Base-by-base conservation (phyloP, 129 eudicot genomes). In the Tagetes patula region DNA sequence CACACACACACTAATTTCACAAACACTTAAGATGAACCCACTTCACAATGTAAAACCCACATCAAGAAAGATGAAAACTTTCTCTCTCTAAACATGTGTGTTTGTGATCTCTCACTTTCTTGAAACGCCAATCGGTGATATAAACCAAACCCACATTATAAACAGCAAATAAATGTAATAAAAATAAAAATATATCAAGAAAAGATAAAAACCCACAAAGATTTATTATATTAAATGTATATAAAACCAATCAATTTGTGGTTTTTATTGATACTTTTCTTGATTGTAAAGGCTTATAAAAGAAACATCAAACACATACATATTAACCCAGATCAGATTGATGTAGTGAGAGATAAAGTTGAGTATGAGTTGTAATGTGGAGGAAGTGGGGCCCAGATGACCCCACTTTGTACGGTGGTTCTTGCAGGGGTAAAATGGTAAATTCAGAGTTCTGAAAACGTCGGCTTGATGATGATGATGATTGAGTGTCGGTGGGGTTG, bases 261-360 rank as follows among this genome's bases (percentile, higher is more conserved):
- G 42, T 67, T 79, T 41, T 38, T 36, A 61, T 77, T 56, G 75
- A 79, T 82, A 67, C 80, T 56, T 85, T 82, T 72, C 84, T 79
- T 82, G 84, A 70, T 20, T 1, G 70, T 77, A 70, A 91, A 86
- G 87, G 96, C 97, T 89, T 91, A 84, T 75, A 82, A 65, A 87
- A 87, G 96, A 86, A 90, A 87, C 88, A 76, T 75, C 8, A 43
- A 43, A 43, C 8, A 43, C 48, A 43, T 43, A 46, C 12, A 46
- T 1, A 68, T 13, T 68, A 32, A 79, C 79, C 77, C 81, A 72
- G 87, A 84, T 86, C 70, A 80, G 13, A 70, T 67, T 82, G 73
- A 63, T 83, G 81, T 53, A 65, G 79, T 65, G 79, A 67, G 79
- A 67, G 65, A 75, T 70, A 75, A 66, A 75, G 79, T 32, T 30